phyloP scores from a whole-genome alignment of 208 protist species.

The Trypanosoma mega region DNA sequence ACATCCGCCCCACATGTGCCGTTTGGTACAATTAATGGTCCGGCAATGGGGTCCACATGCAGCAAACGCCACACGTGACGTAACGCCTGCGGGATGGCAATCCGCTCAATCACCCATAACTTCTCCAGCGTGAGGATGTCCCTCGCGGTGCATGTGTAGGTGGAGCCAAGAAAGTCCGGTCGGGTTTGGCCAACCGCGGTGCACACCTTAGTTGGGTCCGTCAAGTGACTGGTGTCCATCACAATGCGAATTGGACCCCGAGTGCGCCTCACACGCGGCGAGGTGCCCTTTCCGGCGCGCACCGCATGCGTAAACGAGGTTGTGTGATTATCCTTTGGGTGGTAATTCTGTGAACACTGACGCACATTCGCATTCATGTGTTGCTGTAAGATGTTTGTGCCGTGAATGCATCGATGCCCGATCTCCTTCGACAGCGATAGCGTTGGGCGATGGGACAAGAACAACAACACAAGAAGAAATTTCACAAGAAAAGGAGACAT shows the following conservation, averaged over 20 bases:
- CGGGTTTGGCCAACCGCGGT: conserved; percentile 9
- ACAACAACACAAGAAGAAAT: too few relatives aligned
- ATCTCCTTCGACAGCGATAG: not conserved
- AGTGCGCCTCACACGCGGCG: not conserved
- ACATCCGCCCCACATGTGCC: conserved; percentile 27
- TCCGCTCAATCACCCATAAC: conserved; percentile 34
- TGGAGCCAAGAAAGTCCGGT: conserved; percentile 41
- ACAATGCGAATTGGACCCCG: conserved; percentile 37
- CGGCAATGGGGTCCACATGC: conserved; percentile 16
- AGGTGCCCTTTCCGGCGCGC: not conserved
- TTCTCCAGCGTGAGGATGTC: conserved; percentile 51
- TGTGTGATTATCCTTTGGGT: not conserved
- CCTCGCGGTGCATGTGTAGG: conserved; percentile 26
- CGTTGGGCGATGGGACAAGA: not conserved
- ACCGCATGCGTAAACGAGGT: not conserved
- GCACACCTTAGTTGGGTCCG: conserved; percentile 30
- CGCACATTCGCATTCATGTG: not conserved
- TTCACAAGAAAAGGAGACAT: too few relatives aligned
- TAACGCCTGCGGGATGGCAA: conserved; percentile 27
- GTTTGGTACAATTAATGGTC: conserved; percentile 22
- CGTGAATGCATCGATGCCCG: conserved; percentile 11
- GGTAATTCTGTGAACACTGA: not conserved
- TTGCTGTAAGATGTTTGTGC: not conserved
- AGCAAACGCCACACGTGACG: conserved; percentile 35
- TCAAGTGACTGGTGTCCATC: conserved; percentile 41